Evolutionary conservation across 2,329 filamentous ascomycete species (phyloP), one percentile per base, ranked within the genome.

Genomic region (Pseudocercospora ulei): DNA sequence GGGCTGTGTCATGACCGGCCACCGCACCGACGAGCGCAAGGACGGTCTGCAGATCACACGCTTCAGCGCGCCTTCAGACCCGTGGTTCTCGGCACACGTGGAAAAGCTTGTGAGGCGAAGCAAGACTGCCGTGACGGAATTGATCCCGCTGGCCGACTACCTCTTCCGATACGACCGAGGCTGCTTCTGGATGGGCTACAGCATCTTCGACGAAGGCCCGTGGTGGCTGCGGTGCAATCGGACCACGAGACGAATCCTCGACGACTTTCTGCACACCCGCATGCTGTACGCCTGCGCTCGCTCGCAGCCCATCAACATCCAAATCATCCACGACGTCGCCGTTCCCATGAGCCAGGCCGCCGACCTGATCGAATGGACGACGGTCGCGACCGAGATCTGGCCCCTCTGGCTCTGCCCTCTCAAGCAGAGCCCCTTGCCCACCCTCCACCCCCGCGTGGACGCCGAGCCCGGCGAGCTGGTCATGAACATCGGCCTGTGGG

Each of bases 61-160:
- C 0, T 80, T 83, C 57, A 71, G 70, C n/a, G 63, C 69, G 6
- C 62, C 70, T 0, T 57, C 56, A 3, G 80, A 86, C 47, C 73
- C 76, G 0, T 85, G 80, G 81, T 82, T 82, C 54, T 85, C 82
- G 39, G 61, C 83, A 2, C 78, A 80, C 46, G 78, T 71, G 1
- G 59, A 72, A 47, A 57, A 66, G 5, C 39, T 30, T 5, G 11
- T 36, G 1, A 14, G 30, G 5, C 16, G 33, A 7, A 35, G 12
- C 8, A 29, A 12, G 6, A 39, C 7, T 13, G 3, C 35, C 8
- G 19, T 31, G 6, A 38, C 25, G n/a, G 40, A 38, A n/a, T 11
- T 55, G 1, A 62, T 71, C 1, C 69, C 70, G 0, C 48, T 69
- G 0, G 55, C 58, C 3, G 68, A 72, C 24, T 76, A 76, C 46